Conservation (phyloP, 495 filamentous ascomycete species). For the Oidiodendron maius region DNA sequence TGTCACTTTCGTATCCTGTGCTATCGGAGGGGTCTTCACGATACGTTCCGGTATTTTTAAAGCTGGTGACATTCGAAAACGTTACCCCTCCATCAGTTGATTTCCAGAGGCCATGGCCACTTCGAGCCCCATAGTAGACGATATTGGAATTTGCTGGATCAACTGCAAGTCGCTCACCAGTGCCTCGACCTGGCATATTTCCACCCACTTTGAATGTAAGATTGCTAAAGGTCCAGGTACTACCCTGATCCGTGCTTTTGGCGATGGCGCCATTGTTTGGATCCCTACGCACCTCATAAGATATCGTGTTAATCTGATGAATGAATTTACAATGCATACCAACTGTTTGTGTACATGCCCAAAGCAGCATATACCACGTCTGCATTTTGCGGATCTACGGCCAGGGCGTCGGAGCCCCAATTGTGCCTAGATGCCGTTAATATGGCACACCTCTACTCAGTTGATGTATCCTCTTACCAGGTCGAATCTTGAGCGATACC, state of each 20-base stretch:
- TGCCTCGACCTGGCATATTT: constrained; percentile 61
- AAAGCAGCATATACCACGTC: constrained; percentile 50
- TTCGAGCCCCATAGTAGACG: constrained; percentile 53
- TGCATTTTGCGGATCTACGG: constrained; percentile 48
- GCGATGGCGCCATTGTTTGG: constrained; percentile 49
- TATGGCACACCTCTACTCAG: background rate
- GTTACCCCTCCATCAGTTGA: constrained; percentile 49
- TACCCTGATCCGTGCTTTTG: constrained; percentile 42
- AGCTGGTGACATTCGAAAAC: constrained; percentile 51
- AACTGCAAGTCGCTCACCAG: constrained; percentile 56
- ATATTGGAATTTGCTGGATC: constrained; percentile 52
- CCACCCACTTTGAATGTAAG: constrained; percentile 56
- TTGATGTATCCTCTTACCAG: constrained; percentile 27
- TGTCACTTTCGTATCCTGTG: constrained; percentile 5
- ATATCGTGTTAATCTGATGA: too few species aligned
- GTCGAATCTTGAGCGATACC: constrained; percentile 37
- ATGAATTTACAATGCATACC: too few species aligned
- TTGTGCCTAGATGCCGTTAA: constrained; percentile 26
- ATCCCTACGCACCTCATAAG: too few species aligned
- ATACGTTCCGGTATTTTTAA: constrained; percentile 29
- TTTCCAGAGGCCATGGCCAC: constrained; percentile 59
- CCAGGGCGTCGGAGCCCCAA: constrained; percentile 55
- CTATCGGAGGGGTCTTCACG: constrained; percentile 30
- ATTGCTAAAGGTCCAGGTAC: constrained; percentile 37
- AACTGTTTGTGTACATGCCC: constrained; percentile 53